phyloP scores from a whole-genome alignment of 108 stramenopile genomes.

The Cyclotella distinguenda region DNA sequence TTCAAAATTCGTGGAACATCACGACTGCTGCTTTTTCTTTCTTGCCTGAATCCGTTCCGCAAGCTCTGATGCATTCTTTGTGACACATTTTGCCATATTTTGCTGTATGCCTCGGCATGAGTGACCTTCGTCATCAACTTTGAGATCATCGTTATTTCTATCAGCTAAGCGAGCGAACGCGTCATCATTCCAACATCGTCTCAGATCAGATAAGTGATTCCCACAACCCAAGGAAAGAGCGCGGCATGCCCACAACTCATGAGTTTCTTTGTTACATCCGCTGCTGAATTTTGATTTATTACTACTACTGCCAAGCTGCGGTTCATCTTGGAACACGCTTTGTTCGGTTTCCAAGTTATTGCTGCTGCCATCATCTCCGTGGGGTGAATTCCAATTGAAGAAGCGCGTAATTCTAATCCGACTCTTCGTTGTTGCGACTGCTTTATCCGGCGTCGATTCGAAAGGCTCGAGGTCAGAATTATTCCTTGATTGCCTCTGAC shows the following conservation, averaged over 20 bases:
- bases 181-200: constrained; percentile 22
- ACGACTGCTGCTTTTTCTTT: constrained; percentile 1
- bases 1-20: no score
- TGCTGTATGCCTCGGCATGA: constrained; percentile 30
- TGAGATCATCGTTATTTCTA: neutral
- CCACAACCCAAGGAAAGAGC: constrained; percentile 41
- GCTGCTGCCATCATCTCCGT: neutral
- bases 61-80: constrained; percentile 30
- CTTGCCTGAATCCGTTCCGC: constrained; percentile 22
- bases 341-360: neutral
- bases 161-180: neutral
- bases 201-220: constrained; percentile 25
- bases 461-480: neutral
- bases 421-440: constrained; percentile 14
- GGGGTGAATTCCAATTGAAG: constrained; percentile 25
- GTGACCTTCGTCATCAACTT: neutral
- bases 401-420: constrained; percentile 21
- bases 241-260: constrained; percentile 46
- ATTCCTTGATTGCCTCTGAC: constrained; percentile 14
- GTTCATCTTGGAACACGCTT: neutral
- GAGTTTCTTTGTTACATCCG: constrained; percentile 31
- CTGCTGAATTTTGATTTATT: constrained; percentile 17
- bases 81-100: constrained; percentile 37
- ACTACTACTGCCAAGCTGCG: neutral
- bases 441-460: neutral